Evolutionary conservation across 192 early-diverging fungal genomes (phyloP), one percentile per base, ranked within the genome.

Genomic region (Coemansia sp.): DNA sequence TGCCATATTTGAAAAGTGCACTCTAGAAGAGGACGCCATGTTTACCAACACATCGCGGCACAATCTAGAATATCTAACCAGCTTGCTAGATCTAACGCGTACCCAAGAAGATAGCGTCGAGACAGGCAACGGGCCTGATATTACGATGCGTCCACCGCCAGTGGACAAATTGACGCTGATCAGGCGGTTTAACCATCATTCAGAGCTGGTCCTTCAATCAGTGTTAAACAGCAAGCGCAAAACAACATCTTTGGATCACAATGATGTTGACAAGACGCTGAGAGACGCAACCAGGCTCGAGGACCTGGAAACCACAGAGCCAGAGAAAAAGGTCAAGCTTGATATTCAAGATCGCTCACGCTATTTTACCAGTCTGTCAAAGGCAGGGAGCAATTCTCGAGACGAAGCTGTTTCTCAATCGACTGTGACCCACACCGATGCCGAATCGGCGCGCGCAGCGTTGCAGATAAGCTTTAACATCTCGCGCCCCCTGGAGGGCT

Each of bases 121-220:
- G 68, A 85, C 86, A 4, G 93, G 91, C 0, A 94, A 91, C 71
- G 80, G 69, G 8, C 91, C 92, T 4, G 93, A 96, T 76, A 77
- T 88, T 45, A 92, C 93, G 0, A 96, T 96, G 94, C 76, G 76
- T 31, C 76, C 93, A 0, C 90, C 92, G 22, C 36, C 72, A 18
- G 69, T 63, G 25, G 83, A 91, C n/a, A 85, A 92, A 51, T 66
- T 77, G 56, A 86, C 93, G 11, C 80, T 98, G 18, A 91, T 98
- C 60, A 74, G 94, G 50, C 74, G 90, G 28, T 94, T 95, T 69
- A 98, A 98, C 67, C 88, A 92, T 49, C 94, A 96, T 62, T 92
- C 93, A 4, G 86, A 90, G 71, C 79, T 89, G 6, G 90, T 97
- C 3, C 71, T 98, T 60, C 60, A 73, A 28, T 75, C 86, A 60